Base-by-base conservation (phyloP, 2,329 filamentous ascomycete species). In the Apiospora arundinis region DNA sequence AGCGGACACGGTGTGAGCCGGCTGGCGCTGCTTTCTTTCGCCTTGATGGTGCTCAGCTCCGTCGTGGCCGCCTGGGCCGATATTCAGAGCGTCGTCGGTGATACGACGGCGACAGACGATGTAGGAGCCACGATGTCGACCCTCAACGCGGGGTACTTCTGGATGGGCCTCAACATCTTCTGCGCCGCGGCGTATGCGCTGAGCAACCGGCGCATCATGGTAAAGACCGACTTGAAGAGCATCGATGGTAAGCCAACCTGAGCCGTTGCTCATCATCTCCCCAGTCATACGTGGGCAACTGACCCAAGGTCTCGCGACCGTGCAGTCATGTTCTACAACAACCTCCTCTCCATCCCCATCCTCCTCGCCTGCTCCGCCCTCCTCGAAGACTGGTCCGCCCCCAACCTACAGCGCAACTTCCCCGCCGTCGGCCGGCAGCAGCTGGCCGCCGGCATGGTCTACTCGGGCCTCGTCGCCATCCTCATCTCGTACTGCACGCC, bases 401-500 rank as follows among this genome's bases (percentile, higher is more conserved):
- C 88, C 73, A 99, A 99, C 84, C 85, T 99, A 76, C 83, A 86
- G 76, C 91, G 88, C 82, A 98, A 98, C 87, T 99, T 99, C 86
- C 96, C 96, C 2, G 77, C 85, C n/a, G 92, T 44, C 93, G 95
- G 42, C 12, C 77, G 96, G 94, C 82, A 89, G 87, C 76, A 91
- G 98, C 77, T 89, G 97, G 76, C 6, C 42, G 84, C 93, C 72
- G 93, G 95, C 79, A 98, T 98, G 93, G 85, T 98, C 78, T 93
- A 98, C 83, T 98, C 96, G 5, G 96, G 96, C 72, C 87, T 98
- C 69, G 95, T 92, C 45, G 93, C 95, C 68, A 95, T 98, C 79
- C 97, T 98, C 85, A 99, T 99, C 83, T 98, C 95, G n/a, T 99
- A 99, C 88, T 97, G 95, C 80, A 98, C 95, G 21, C 96, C 96